Evolutionary conservation across 768 basidiomycete species (phyloP).

Genomic region (Inosperma sp.): DNA sequence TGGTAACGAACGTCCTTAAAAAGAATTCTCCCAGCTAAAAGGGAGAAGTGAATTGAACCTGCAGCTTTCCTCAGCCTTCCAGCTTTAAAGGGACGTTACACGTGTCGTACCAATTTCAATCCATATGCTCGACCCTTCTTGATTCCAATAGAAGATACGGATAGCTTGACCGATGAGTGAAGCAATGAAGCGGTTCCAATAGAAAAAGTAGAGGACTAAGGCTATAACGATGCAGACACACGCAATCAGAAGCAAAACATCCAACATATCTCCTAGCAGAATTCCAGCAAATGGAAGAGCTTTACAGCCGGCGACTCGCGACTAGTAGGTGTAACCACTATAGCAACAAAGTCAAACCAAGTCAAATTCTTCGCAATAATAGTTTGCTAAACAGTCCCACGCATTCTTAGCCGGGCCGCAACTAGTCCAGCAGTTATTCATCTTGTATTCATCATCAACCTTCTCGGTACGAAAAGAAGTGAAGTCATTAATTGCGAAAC

Average conservation of each 20-base stretch:
- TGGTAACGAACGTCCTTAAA: conserved; percentile 87
- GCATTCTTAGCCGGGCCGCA: too few relatives aligned
- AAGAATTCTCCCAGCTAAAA: conserved; percentile 81
- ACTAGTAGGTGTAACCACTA: too few relatives aligned
- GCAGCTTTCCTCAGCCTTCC: conserved; percentile 3
- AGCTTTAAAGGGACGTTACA: not conserved
- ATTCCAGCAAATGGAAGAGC: not conserved
- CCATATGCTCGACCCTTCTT: conserved; percentile 73
- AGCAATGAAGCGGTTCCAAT: conserved; percentile 83
- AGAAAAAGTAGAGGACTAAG: conserved; percentile 78
- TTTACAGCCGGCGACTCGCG: not conserved
- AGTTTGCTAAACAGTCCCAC: too few relatives aligned
- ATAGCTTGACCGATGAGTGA: conserved; percentile 59
- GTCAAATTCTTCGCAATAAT: too few relatives aligned
- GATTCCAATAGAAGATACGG: conserved; percentile 75
- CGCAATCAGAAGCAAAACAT: conserved; percentile 55
- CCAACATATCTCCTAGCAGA: conserved; percentile 41
- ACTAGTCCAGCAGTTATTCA: too few relatives aligned
- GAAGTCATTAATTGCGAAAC: not conserved
- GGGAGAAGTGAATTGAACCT: conserved; percentile 92
- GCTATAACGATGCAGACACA: conserved; percentile 54
- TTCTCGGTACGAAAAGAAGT: not conserved
- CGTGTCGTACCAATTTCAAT: conserved; percentile 64
- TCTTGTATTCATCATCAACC: too few relatives aligned
- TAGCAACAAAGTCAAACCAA: too few relatives aligned